A percentile compares a stretch with the other conserved stretches of the same genome.
Evolutionary conservation across 139 green algal genomes (phyloP).

Genomic region (Tetraselmis chui): DNA sequence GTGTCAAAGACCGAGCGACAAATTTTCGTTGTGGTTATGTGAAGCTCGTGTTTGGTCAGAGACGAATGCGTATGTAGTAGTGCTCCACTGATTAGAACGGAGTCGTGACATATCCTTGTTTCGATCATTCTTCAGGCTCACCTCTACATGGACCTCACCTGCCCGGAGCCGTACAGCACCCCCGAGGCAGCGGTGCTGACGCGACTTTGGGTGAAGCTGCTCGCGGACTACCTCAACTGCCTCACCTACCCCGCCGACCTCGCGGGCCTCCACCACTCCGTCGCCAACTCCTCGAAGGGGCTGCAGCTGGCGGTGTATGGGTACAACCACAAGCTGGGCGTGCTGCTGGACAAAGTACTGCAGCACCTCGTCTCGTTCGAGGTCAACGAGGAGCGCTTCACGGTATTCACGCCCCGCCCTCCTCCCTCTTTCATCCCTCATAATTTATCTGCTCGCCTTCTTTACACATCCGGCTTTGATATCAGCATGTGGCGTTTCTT

Average conservation of each 20-base stretch:
- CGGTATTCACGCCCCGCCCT: constrained; percentile 17
- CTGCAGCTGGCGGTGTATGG: constrained; percentile 24
- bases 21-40: too few species aligned
- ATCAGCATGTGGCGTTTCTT: too few species aligned
- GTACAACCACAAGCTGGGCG: constrained; percentile 78
- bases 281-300: constrained; percentile 28
- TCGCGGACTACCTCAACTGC: constrained; percentile 78
- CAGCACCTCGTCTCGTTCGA: constrained; percentile 43
- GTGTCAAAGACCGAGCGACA: too few species aligned
- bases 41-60: too few species aligned
- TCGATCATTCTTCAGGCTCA: too few species aligned
- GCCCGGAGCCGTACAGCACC: constrained; percentile 41
- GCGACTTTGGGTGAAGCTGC: constrained; percentile 61
- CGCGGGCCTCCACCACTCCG: constrained; percentile 58
- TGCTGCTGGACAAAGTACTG: constrained; percentile 61
- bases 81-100: too few species aligned
- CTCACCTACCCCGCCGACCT: constrained; percentile 79
- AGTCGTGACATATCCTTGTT: too few species aligned
- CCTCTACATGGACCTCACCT: constrained; percentile 20
- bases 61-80: too few species aligned
- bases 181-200: constrained; percentile 59
- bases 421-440: too few species aligned
- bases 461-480: too few species aligned
- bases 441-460: too few species aligned
- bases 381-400: constrained; percentile 57